Evolutionary conservation across 768 basidiomycete species (phyloP).

Genomic region (Pholiota molesta): DNA sequence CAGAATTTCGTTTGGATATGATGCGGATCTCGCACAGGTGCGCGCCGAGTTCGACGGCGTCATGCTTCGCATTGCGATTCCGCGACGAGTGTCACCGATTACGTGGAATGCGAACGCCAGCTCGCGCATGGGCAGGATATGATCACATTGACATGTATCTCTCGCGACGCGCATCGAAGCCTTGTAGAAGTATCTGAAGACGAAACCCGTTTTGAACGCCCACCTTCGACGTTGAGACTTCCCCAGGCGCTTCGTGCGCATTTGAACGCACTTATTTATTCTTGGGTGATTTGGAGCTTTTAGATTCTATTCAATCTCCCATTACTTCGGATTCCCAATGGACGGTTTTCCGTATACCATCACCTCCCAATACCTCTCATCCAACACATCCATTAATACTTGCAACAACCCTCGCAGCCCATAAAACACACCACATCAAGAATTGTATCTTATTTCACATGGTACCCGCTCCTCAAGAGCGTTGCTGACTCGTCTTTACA

Average conservation of each 20-base stretch:
- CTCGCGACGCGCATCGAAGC: too few species aligned
- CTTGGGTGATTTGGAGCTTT: neutral
- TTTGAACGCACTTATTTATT: neutral
- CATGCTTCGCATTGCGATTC: slow-evolving; percentile 63
- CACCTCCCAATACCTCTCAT: neutral
- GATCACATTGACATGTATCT: neutral
- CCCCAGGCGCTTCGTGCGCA: neutral
- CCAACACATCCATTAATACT: neutral
- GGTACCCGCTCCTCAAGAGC: neutral
- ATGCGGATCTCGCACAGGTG: slow-evolving; percentile 71
- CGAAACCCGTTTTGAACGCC: too few species aligned
- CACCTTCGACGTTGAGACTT: neutral
- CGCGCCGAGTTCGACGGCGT: slow-evolving; percentile 79
- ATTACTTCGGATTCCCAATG: too few species aligned
- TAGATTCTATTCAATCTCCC: neutral
- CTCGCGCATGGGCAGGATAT: neutral
- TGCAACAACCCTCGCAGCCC: neutral
- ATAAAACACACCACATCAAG: neutral
- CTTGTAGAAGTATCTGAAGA: too few species aligned
- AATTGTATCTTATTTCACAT: neutral
- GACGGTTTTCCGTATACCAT: neutral
- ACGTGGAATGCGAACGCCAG: slow-evolving; percentile 10
- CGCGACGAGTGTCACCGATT: slow-evolving; percentile 36
- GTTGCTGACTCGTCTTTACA: neutral
- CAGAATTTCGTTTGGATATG: slow-evolving; percentile 76